A percentile compares a stretch with the other conserved stretches of the same genome.
Conservation (phyloP, 2,329 filamentous ascomycete genomes). For the Fusarium mundagurra region DNA sequence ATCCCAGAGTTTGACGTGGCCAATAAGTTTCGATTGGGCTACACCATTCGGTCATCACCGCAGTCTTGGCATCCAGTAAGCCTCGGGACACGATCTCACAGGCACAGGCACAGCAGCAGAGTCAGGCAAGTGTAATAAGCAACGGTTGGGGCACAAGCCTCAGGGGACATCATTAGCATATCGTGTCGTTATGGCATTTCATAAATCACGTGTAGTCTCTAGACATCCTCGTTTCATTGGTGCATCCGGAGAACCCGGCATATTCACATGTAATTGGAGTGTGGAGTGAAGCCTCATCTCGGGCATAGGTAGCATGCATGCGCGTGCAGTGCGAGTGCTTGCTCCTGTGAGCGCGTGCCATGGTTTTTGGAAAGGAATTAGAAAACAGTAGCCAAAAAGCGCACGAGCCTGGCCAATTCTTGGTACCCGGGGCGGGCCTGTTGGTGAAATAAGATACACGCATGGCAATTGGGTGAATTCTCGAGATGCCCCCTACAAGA, state of each 20-base stretch:
- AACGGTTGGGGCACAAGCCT: slow-evolving; percentile 27
- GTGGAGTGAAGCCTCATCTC: slow-evolving; percentile 29
- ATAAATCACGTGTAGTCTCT: slow-evolving; percentile 35
- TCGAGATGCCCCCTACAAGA: slow-evolving; percentile 32
- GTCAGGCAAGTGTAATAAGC: slow-evolving; percentile 18
- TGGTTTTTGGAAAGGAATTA: slow-evolving; percentile 6
- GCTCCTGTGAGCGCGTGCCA: slow-evolving; percentile 24
- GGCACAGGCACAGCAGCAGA: slow-evolving; percentile 13
- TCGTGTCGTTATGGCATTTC: background rate
- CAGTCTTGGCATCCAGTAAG: slow-evolving; percentile 30
- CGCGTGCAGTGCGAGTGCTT: slow-evolving; percentile 7
- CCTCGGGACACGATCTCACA: slow-evolving; percentile 28
- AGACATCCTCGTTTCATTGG: slow-evolving; percentile 30
- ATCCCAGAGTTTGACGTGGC: slow-evolving; percentile 8
- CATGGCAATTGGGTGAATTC: slow-evolving; percentile 35
- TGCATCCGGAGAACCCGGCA: slow-evolving; percentile 26
- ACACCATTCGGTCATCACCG: slow-evolving; percentile 23
- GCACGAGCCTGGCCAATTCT: slow-evolving; percentile 26
- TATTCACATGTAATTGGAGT: slow-evolving; percentile 50
- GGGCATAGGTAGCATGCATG: slow-evolving; percentile 8
- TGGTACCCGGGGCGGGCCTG: slow-evolving; percentile 28
- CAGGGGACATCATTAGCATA: slow-evolving; percentile 7
- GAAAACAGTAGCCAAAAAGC: background rate
- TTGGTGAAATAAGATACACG: slow-evolving; percentile 18
- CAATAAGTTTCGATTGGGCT: slow-evolving; percentile 19